Conservation (phyloP, 2,329 filamentous ascomycete genomes). For the Pyricularia grisea region DNA sequence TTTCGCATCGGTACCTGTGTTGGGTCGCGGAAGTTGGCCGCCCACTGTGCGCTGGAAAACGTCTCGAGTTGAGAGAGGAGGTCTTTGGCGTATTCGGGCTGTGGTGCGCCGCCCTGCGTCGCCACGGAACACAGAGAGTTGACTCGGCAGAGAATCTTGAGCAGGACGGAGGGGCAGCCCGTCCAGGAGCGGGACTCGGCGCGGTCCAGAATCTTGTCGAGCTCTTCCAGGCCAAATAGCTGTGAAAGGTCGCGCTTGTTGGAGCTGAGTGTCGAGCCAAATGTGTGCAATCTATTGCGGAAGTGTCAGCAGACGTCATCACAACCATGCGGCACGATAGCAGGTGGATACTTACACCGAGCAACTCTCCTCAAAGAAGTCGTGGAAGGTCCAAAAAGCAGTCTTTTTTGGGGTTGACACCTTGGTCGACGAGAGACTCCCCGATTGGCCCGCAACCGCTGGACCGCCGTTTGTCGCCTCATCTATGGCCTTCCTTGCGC, state of each 20-base stretch:
- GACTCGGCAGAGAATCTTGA: not conserved
- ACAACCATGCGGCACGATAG: not conserved
- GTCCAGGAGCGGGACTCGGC: conserved; percentile 7
- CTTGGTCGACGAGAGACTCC: not conserved
- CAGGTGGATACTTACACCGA: not conserved
- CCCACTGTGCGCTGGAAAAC: not conserved
- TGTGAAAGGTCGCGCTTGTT: conserved; percentile 2
- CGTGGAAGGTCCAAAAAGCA: not conserved
- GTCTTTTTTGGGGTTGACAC: not conserved
- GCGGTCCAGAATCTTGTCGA: conserved; percentile 2
- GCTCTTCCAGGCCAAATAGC: not conserved
- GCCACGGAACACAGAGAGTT: not conserved
- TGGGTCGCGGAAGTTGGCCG: not conserved
- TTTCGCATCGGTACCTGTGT: not conserved
- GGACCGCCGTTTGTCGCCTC: not conserved
- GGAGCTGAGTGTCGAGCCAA: not conserved
- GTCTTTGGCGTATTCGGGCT: not conserved
- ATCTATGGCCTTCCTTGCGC: not conserved
- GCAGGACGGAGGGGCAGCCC: conserved; percentile 6
- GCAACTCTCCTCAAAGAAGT: conserved; percentile 2
- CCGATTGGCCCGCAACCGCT: not conserved
- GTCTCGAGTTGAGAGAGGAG: conserved; percentile 2
- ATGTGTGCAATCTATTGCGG: not conserved
- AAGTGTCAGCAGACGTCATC: not conserved
- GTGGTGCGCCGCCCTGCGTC: not conserved